Conservation (phyloP, 805 yeast species). For the Ogataea allantospora region DNA sequence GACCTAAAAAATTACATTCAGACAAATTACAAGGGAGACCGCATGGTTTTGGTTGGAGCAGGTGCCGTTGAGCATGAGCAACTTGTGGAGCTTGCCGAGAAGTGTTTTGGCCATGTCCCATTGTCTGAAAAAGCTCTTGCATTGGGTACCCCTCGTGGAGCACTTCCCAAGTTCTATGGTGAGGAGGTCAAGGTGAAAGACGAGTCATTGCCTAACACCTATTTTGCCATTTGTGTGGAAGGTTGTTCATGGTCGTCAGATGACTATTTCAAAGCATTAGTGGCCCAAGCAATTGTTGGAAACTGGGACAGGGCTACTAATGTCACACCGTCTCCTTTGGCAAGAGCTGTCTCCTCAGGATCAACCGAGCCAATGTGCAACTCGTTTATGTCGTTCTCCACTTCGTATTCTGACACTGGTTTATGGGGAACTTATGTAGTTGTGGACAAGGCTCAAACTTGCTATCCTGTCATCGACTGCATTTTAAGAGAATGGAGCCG, state of each 20-base stretch:
- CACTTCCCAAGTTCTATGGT: conserved; percentile 75
- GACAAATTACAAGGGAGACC: conserved; percentile 88
- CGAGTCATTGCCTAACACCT: conserved; percentile 79
- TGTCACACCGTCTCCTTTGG: conserved; percentile 80
- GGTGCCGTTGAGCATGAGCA: conserved; percentile 91
- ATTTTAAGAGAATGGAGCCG: conserved; percentile 87
- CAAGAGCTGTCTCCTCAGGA: conserved; percentile 50
- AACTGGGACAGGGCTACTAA: conserved; percentile 96
- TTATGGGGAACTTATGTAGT: conserved; percentile 95
- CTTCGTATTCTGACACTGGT: conserved; percentile 96
- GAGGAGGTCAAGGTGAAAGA: conserved; percentile 86
- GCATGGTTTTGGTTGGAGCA: conserved; percentile 97
- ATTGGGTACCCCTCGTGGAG: conserved; percentile 71
- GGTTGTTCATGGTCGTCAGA: conserved; percentile 98
- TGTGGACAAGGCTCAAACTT: conserved; percentile 68
- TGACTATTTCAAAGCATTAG: conserved; percentile 91
- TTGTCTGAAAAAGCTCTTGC: conserved; percentile 55
- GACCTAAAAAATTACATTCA: conserved; percentile 80
- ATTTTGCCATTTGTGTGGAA: conserved; percentile 92
- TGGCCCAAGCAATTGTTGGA: conserved; percentile 95
- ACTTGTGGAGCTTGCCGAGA: conserved; percentile 71
- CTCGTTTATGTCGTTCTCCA: conserved; percentile 93
- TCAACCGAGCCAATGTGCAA: conserved; percentile 72
- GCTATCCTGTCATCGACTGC: conserved; percentile 68
- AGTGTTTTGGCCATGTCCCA: conserved; percentile 71